These are phyloP conservation scores for Clavariopsis aquatica DNA, from an alignment of 495 filamentous ascomycete genomes.

Conservation along the genomic window DNA sequence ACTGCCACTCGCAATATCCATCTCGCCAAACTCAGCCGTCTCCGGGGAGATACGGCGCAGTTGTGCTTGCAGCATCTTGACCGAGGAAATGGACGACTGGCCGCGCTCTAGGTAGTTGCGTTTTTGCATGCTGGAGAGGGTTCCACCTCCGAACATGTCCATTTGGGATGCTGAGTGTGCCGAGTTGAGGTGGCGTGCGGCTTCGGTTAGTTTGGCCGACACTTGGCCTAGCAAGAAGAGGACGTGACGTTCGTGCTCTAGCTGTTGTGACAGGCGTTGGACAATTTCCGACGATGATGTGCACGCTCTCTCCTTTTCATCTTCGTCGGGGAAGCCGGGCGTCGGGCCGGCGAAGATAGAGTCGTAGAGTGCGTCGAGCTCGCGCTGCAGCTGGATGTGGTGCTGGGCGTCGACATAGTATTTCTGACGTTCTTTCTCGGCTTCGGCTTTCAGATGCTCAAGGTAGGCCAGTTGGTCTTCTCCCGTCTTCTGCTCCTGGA, in stretches of 20 bases:
- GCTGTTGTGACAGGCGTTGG: slow-evolving; percentile 31
- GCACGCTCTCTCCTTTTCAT: slow-evolving; percentile 44
- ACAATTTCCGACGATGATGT: slow-evolving; percentile 36
- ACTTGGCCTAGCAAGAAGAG: slow-evolving; percentile 33
- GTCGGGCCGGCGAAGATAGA: slow-evolving; percentile 52
- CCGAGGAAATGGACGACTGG: slow-evolving; percentile 36
- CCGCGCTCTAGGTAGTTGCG: slow-evolving; percentile 48
- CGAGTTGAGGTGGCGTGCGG: slow-evolving; percentile 12
- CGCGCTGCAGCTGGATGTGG: slow-evolving; percentile 44
- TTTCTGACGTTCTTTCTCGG: slow-evolving; percentile 5
- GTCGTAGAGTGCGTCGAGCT: slow-evolving; percentile 38
- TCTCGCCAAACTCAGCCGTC: slow-evolving; percentile 14
- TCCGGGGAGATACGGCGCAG: slow-evolving; percentile 41
- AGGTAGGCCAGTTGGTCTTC: slow-evolving; percentile 46
- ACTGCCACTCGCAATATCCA: slow-evolving; percentile 45
- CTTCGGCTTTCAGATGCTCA: slow-evolving; percentile 27
- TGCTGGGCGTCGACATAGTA: slow-evolving; percentile 34
- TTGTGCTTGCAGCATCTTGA: slow-evolving; percentile 43
- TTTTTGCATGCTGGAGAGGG: slow-evolving; percentile 46
- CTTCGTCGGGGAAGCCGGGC: slow-evolving; percentile 52
- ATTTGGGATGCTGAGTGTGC: slow-evolving; percentile 34
- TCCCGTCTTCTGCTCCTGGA: slow-evolving; percentile 47
- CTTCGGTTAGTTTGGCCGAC: slow-evolving; percentile 18
- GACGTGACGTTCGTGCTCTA: slow-evolving; percentile 40
- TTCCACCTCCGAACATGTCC: slow-evolving; percentile 31